phyloP scores from a whole-genome alignment of 2,329 filamentous ascomycete species.

The Aphanoascus verrucosus region DNA sequence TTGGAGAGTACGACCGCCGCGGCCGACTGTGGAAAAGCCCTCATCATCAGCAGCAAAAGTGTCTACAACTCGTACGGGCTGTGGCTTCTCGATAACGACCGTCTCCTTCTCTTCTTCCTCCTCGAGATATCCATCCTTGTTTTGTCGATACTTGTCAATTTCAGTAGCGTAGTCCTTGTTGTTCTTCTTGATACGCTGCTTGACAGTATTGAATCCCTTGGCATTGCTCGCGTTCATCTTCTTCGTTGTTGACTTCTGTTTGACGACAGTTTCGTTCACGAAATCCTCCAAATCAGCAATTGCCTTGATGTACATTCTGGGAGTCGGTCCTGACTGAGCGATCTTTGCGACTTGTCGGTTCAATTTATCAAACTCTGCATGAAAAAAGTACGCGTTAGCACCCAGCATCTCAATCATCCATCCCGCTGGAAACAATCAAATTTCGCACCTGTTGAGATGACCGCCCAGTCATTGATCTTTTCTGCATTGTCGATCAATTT shows the following conservation, averaged over 20 bases:
- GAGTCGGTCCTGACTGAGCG: slow-evolving; percentile 62
- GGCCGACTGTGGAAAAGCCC: slow-evolving; percentile 79
- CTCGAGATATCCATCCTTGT: slow-evolving; percentile 81
- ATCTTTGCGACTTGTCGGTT: slow-evolving; percentile 78
- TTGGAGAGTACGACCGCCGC: slow-evolving; percentile 75
- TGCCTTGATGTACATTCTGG: slow-evolving; percentile 86
- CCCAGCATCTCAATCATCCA: slow-evolving; percentile 14
- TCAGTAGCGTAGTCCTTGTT: slow-evolving; percentile 88
- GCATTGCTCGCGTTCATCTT: slow-evolving; percentile 98
- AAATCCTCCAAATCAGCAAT: slow-evolving; percentile 88
- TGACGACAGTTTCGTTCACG: slow-evolving; percentile 85
- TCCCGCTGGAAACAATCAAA: neutral
- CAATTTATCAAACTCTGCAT: slow-evolving; percentile 81
- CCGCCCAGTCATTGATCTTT: slow-evolving; percentile 96
- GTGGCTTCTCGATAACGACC: slow-evolving; percentile 43
- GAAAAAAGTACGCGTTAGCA: slow-evolving; percentile 12
- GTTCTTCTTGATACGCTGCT: slow-evolving; percentile 98
- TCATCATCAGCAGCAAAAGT: slow-evolving; percentile 52
- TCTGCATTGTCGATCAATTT: slow-evolving; percentile 89
- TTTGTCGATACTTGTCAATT: slow-evolving; percentile 73
- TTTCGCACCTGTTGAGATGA: slow-evolving; percentile 71
- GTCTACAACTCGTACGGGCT: slow-evolving; percentile 33
- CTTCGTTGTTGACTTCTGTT: slow-evolving; percentile 91
- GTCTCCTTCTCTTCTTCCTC: slow-evolving; percentile 65
- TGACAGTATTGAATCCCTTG: slow-evolving; percentile 88